phyloP scores from a whole-genome alignment of 768 basidiomycete genomes.

The Lactarius deliciosus region DNA sequence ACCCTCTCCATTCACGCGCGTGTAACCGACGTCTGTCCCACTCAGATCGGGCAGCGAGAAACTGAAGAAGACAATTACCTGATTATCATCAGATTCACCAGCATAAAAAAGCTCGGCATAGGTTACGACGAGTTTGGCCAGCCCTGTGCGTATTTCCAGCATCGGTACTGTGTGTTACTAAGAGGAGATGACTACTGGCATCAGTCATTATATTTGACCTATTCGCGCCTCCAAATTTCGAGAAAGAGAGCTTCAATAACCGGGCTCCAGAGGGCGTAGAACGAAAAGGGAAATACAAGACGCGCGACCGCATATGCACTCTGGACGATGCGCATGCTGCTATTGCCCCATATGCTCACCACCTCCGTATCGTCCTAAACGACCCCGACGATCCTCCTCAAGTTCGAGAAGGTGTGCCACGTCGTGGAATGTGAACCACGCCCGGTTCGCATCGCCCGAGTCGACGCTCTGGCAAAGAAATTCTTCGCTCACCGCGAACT shows the following conservation, averaged over 20 bases:
- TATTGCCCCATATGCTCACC: slow-evolving; percentile 70
- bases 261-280: slow-evolving; percentile 42
- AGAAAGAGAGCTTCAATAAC: slow-evolving; percentile 57
- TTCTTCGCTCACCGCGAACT: slow-evolving; percentile 56
- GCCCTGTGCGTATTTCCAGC: slow-evolving; percentile 9
- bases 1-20: background rate
- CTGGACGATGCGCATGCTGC: slow-evolving; percentile 55
- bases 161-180: background rate
- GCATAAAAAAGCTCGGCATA: slow-evolving; percentile 25
- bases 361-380: slow-evolving; percentile 62
- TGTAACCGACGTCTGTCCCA: background rate
- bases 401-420: slow-evolving; percentile 55
- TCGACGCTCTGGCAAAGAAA: slow-evolving; percentile 49
- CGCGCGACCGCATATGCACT: slow-evolving; percentile 56
- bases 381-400: slow-evolving; percentile 48
- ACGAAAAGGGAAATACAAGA: slow-evolving; percentile 43
- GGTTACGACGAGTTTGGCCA: slow-evolving; percentile 18
- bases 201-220: slow-evolving; percentile 27
- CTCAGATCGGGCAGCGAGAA: slow-evolving; percentile 22
- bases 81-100: slow-evolving; percentile 23
- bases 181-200: background rate
- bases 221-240: slow-evolving; percentile 56
- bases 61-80: slow-evolving; percentile 18
- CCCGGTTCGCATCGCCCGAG: slow-evolving; percentile 34
- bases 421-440: slow-evolving; percentile 43